A percentile compares a stretch with the other conserved stretches of the same genome.
phyloP scores from a whole-genome alignment of 768 basidiomycete species.

The Chalciporus sphaerocephalus region DNA sequence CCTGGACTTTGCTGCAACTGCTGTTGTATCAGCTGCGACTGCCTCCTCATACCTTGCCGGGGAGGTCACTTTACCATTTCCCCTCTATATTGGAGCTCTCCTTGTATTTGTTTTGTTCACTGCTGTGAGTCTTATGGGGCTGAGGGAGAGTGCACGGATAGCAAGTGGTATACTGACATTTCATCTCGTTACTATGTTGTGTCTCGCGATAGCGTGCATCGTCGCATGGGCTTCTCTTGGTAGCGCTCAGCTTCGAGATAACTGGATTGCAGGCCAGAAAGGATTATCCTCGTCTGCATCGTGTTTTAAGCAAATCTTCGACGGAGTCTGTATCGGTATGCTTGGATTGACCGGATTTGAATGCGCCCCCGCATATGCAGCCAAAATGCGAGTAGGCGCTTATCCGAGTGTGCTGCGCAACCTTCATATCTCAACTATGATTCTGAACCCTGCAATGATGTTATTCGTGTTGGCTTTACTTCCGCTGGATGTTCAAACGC shows the following conservation, averaged over 20 bases:
- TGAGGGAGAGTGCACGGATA: conserved; percentile 59
- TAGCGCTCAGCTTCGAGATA: conserved; percentile 42
- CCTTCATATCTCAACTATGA: conserved; percentile 54
- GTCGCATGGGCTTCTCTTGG: conserved; percentile 53
- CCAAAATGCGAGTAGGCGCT: conserved; percentile 51
- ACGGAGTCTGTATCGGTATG: conserved; percentile 68
- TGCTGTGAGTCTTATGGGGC: conserved; percentile 49
- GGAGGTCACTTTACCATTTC: conserved; percentile 57
- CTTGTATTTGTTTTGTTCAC: conserved; percentile 55
- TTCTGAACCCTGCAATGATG: conserved; percentile 55
- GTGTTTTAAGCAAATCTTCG: conserved; percentile 48
- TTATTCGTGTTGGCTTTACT: conserved; percentile 56
- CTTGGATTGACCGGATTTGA: conserved; percentile 70
- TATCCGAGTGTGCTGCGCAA: conserved; percentile 63
- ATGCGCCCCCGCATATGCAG: conserved; percentile 63
- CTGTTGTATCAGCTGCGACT: conserved; percentile 70
- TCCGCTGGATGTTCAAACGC: conserved; percentile 45
- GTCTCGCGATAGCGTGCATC: conserved; percentile 46
- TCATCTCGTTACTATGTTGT: conserved; percentile 55
- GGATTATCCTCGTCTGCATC: conserved; percentile 25
- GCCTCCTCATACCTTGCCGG: conserved; percentile 64
- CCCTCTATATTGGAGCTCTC: conserved; percentile 46
- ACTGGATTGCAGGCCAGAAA: conserved; percentile 46
- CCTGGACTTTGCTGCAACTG: conserved; percentile 68
- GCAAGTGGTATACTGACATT: conserved; percentile 54